A percentile compares a stretch with the other conserved stretches of the same genome.
These are phyloP conservation scores for Chytriomyces sp. DNA, from an alignment of 192 early-diverging fungal species.

Conservation along the genomic window DNA sequence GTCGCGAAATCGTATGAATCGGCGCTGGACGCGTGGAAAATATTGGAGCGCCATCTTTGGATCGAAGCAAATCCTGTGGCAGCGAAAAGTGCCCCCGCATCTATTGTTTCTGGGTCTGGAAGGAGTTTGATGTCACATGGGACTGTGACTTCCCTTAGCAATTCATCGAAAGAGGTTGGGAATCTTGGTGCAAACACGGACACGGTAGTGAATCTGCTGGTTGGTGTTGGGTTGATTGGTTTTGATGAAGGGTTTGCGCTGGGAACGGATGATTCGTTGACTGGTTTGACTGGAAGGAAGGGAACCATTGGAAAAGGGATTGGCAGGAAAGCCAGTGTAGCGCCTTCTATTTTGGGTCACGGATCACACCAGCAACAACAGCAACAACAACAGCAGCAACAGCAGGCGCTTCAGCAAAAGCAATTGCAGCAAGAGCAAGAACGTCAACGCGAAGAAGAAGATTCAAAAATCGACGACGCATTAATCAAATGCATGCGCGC, in stretches of 20 bases:
- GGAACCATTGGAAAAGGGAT: slow-evolving; percentile 5
- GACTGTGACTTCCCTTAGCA: no score
- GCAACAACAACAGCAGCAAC: neutral
- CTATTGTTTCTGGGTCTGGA: no score
- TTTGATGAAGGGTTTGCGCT: slow-evolving; percentile 19
- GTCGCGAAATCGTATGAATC: neutral
- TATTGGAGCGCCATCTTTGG: neutral
- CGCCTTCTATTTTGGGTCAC: neutral
- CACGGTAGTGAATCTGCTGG: slow-evolving; percentile 8
- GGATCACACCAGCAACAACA: neutral
- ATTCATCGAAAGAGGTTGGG: no score
- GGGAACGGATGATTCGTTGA: neutral
- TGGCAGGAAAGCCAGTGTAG: neutral
- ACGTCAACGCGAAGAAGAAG: neutral
- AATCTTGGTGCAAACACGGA: neutral
- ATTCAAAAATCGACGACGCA: neutral
- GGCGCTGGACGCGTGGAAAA: neutral
- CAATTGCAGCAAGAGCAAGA: neutral
- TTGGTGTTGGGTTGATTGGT: slow-evolving; percentile 4
- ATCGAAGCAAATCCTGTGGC: neutral
- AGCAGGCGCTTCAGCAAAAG: neutral
- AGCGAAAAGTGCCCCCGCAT: no score
- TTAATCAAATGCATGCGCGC: slow-evolving; percentile 1
- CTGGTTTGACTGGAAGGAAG: neutral
- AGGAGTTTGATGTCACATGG: no score